Evolutionary conservation across 2,329 filamentous ascomycete genomes (phyloP), one percentile per base, ranked within the genome.

Genomic region (Venturia aucupariae): DNA sequence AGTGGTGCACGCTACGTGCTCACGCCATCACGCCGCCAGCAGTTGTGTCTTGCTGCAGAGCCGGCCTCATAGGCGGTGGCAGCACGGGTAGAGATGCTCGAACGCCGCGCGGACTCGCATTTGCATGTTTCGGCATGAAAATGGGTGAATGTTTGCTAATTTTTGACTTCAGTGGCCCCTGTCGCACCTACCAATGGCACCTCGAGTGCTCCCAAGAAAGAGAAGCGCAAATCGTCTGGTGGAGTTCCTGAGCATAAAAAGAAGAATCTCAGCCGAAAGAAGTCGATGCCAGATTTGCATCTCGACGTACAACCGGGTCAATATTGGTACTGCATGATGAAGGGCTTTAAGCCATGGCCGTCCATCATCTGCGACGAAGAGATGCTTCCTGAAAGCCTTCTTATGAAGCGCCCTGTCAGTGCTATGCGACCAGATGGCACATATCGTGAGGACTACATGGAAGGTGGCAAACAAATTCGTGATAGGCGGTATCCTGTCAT

Each of bases 261-360:
- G 70, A 92, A 92, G 81, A 92, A 92, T 75, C 81, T 92, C 67
- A 94, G 86, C 80, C 90, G 88, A 80, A 96, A 94, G 81, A 89
- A 86, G 73, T 92, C 90, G 60, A 87, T 87, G 77, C 82, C 83
- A 67, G 87, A 87, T 63, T 74, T 82, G 54, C 78, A 80, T 70
- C 82, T 90, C 63, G 85, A 96, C 73, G 92, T 90, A 68, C 83
- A 96, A 79, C 90, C 94, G 4, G 94, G 95, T 69, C 89, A 97
- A 71, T 89, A 92, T 77, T 97, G 89, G 78, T 87, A 96, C 73
- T 91, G 95, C 68, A 90, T 92, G 75, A 86, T 99, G 76, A 96
- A 95, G 81, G 94, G 93, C 66, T 96, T 90, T 76, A 90, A 94
- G 39, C 88, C 90, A 46, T 99, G 94, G 94, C 94, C 94, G 19